Percentiles rank a stretch among this genome's conserved stretches.
Conservation (phyloP, 2,329 filamentous ascomycete genomes). For the Mariannaea sp. region DNA sequence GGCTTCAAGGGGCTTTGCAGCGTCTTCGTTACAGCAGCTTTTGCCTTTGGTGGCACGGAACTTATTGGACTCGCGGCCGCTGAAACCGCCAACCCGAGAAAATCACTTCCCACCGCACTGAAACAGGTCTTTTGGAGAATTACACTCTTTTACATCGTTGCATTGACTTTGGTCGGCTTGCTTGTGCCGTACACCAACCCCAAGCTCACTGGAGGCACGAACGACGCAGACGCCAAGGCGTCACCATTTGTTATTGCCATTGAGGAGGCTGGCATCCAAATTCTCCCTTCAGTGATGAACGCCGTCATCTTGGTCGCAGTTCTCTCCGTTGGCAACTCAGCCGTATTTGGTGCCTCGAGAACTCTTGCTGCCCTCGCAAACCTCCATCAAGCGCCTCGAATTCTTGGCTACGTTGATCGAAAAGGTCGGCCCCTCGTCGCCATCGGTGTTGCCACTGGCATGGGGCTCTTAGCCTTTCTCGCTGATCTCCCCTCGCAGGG, state of each 20-base stretch:
- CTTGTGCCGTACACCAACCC: constrained; percentile 75
- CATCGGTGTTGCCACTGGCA: constrained; percentile 66
- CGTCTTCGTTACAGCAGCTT: constrained; percentile 77
- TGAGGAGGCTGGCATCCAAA: constrained; percentile 77
- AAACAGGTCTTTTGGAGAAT: constrained; percentile 98
- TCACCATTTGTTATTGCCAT: constrained; percentile 96
- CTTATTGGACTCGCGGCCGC: constrained; percentile 77
- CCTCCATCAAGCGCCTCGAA: constrained; percentile 77
- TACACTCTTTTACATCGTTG: constrained; percentile 85
- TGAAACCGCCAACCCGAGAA: constrained; percentile 77
- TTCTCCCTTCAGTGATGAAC: constrained; percentile 89
- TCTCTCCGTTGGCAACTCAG: constrained; percentile 87
- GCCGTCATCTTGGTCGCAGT: constrained; percentile 92
- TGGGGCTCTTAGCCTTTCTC: constrained; percentile 80
- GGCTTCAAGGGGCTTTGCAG: constrained; percentile 83
- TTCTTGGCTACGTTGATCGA: constrained; percentile 81
- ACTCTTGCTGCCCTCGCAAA: constrained; percentile 90
- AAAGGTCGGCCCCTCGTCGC: constrained; percentile 78
- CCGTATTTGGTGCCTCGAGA: constrained; percentile 88
- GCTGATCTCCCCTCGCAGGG: constrained; percentile 65
- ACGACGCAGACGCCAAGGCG: constrained; percentile 69
- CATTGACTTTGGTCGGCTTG: constrained; percentile 78
- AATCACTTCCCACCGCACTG: constrained; percentile 82
- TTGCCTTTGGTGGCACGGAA: constrained; percentile 77
- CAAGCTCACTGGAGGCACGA: constrained; percentile 62